Evolutionary conservation across 2,329 filamentous ascomycete genomes (phyloP).

Genomic region (Fusarium caatingaense): DNA sequence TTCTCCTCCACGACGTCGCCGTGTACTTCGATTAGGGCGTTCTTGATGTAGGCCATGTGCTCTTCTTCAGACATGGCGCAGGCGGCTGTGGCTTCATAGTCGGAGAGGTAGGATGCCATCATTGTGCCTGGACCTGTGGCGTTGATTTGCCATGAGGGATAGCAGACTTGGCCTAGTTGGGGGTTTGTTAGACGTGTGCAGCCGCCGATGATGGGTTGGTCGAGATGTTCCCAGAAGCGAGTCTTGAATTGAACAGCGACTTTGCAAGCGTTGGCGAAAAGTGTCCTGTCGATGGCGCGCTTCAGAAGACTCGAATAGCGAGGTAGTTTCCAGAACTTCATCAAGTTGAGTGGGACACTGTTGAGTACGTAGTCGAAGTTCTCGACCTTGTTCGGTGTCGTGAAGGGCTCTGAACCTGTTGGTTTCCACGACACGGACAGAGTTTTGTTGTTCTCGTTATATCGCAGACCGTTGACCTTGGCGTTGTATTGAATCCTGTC

Average conservation of each 20-base stretch:
- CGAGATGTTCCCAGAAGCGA: slow-evolving; percentile 67
- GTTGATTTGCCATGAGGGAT: slow-evolving; percentile 35
- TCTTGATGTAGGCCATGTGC: slow-evolving; percentile 37
- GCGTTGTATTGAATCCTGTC: slow-evolving; percentile 1
- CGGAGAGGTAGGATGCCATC: slow-evolving; percentile 39
- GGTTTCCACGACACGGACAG: slow-evolving; percentile 31
- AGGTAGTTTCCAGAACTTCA: slow-evolving; percentile 53
- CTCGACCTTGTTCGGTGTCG: slow-evolving; percentile 37
- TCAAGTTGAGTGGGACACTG: slow-evolving; percentile 52
- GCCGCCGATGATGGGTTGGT: slow-evolving; percentile 71
- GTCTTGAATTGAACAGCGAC: slow-evolving; percentile 62
- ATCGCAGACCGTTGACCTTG: slow-evolving; percentile 5
- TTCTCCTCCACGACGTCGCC: slow-evolving; percentile 61
- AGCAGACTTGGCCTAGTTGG: slow-evolving; percentile 35
- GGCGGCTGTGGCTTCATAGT: slow-evolving; percentile 27
- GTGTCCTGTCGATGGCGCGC: slow-evolving; percentile 43
- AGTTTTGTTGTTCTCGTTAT: slow-evolving; percentile 12
- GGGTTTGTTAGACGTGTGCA: slow-evolving; percentile 56
- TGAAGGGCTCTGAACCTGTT: slow-evolving; percentile 40
- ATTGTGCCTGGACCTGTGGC: slow-evolving; percentile 32
- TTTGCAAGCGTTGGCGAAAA: slow-evolving; percentile 52
- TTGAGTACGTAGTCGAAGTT: slow-evolving; percentile 54
- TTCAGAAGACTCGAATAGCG: slow-evolving; percentile 48
- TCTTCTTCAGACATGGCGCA: slow-evolving; percentile 39
- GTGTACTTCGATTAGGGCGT: slow-evolving; percentile 31